Evolutionary conservation across 306 rosid genomes (phyloP).

Genomic region (Dryas alaskensis): DNA sequence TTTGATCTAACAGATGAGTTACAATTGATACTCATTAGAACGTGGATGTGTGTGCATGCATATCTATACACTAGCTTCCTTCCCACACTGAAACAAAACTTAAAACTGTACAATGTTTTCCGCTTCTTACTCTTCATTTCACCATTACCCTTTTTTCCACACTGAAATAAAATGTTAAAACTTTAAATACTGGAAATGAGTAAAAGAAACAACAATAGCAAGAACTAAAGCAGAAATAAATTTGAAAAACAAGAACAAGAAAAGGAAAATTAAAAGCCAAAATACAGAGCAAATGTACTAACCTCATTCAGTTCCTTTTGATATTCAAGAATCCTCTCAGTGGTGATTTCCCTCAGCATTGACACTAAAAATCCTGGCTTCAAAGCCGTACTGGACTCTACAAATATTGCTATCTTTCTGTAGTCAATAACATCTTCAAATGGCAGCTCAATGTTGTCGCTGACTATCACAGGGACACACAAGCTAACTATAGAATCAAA

Average conservation of each 20-base stretch:
- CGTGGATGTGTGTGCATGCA: neutral
- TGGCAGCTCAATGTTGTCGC: constrained; percentile 84
- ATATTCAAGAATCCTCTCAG: constrained; percentile 62
- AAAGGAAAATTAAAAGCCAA: neutral
- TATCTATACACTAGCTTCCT: neutral
- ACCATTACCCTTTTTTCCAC: neutral
- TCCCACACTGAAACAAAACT: neutral
- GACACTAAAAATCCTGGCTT: constrained; percentile 67
- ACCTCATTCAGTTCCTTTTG: constrained; percentile 84
- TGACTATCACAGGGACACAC: constrained; percentile 84
- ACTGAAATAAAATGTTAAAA: neutral
- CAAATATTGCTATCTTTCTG: constrained; percentile 75
- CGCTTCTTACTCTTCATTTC: neutral
- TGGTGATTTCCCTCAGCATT: constrained; percentile 49
- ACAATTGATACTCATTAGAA: neutral
- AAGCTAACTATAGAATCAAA: constrained; percentile 93
- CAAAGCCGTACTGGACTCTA: constrained; percentile 60
- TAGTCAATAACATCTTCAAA: constrained; percentile 91
- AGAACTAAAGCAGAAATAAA: neutral
- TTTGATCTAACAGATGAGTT: neutral
- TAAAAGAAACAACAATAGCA: neutral
- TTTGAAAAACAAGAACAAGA: neutral
- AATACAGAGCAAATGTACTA: constrained; percentile 26
- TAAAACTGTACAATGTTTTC: neutral
- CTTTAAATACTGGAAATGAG: neutral